These are phyloP conservation scores for Eucommia ulmoides DNA, from an alignment of 257 asterid genomes.

Conservation along the genomic window DNA sequence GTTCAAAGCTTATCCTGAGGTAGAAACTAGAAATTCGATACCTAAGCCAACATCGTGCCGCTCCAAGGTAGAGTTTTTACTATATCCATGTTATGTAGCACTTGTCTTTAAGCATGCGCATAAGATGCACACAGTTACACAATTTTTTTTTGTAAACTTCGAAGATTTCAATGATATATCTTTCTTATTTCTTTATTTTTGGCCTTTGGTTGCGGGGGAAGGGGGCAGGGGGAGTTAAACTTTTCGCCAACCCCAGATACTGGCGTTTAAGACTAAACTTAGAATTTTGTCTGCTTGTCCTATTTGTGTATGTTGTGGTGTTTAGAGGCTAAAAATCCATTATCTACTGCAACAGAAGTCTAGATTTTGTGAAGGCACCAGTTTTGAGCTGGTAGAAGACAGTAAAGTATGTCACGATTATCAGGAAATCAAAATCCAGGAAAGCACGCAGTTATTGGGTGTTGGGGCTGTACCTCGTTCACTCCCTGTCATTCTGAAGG, in stretches of 20 bases:
- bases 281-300: no score
- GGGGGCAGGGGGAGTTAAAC: no score
- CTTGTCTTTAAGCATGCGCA: no score
- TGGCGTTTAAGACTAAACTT: no score
- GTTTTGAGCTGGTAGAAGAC: constrained; percentile 57
- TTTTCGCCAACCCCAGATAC: no score
- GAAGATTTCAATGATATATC: no score
- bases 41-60: constrained; percentile 77
- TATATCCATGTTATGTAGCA: constrained; percentile 1
- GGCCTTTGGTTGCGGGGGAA: no score
- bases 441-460: constrained; percentile 87
- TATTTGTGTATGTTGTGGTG: no score
- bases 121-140: no score
- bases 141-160: no score
- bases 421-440: constrained; percentile 96
- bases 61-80: constrained; percentile 52
- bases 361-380: constrained; percentile 62
- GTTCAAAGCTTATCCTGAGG: constrained; percentile 88
- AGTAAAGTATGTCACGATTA: constrained; percentile 79
- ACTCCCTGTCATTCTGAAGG: constrained; percentile 77
- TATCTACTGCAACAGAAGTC: constrained; percentile 15
- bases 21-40: constrained; percentile 69
- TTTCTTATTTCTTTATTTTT: no score
- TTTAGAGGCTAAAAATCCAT: not conserved
- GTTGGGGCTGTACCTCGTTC: constrained; percentile 99